These are phyloP conservation scores for Carex arenaria DNA, from an alignment of 202 grass and related monocot species.

Conservation along the genomic window DNA sequence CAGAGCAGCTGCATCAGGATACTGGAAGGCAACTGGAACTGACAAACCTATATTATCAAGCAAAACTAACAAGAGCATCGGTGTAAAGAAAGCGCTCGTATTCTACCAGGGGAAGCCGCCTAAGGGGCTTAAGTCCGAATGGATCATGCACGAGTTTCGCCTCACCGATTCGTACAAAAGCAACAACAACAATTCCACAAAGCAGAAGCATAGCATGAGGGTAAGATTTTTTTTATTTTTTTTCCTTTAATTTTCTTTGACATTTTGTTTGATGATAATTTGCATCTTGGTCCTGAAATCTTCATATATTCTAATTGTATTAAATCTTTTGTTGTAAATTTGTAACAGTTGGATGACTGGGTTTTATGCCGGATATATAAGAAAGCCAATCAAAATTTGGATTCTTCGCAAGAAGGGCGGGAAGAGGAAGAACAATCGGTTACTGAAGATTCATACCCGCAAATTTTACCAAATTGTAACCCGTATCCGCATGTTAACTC, in stretches of 20 bases:
- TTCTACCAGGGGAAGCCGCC: slow-evolving; percentile 70
- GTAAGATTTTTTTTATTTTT: slow-evolving; percentile 26
- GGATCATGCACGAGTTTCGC: slow-evolving; percentile 81
- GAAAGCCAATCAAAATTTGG: slow-evolving; percentile 14
- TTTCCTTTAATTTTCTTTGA: background rate
- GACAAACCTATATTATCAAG: slow-evolving; percentile 63
- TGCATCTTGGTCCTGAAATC: background rate
- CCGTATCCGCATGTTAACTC: background rate
- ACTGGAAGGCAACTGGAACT: slow-evolving; percentile 88
- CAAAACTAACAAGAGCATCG: slow-evolving; percentile 34
- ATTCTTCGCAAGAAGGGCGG: background rate
- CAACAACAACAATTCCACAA: background rate
- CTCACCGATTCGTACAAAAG: background rate
- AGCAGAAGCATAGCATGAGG: slow-evolving; percentile 45
- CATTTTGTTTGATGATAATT: background rate
- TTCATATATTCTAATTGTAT: background rate
- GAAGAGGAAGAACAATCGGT: slow-evolving; percentile 20
- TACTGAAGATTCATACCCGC: slow-evolving; percentile 9
- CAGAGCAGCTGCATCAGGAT: slow-evolving; percentile 57
- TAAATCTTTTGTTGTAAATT: background rate
- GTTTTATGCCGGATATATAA: slow-evolving; percentile 22
- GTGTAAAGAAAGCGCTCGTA: slow-evolving; percentile 76
- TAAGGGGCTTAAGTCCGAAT: slow-evolving; percentile 56
- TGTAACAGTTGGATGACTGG: slow-evolving; percentile 24
- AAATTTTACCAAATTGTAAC: background rate